Percentiles rank a stretch among this genome's conserved stretches.
Evolutionary conservation across 352 stramenopile species (phyloP).

Genomic region (Phytophthora sansomeana): DNA sequence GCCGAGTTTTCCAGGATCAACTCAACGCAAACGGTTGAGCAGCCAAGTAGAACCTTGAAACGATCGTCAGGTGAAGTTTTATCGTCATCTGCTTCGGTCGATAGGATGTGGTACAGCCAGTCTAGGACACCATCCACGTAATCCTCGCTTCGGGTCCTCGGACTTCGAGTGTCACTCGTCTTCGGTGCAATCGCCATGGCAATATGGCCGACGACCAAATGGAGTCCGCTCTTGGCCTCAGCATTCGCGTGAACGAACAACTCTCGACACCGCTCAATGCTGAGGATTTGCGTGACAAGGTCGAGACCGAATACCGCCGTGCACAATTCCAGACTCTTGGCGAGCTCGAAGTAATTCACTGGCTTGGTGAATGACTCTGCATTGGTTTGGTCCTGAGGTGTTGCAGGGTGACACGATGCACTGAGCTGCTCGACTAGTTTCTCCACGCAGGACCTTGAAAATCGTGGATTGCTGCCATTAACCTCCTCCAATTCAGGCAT

Average conservation of each 20-base stretch:
- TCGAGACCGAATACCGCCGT: conserved; percentile 23
- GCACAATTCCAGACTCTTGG: conserved; percentile 41
- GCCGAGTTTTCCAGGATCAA: conserved; percentile 28
- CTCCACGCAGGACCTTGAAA: conserved; percentile 15
- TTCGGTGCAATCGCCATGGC: conserved; percentile 13
- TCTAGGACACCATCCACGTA: conserved; percentile 27
- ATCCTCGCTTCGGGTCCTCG: conserved; percentile 2
- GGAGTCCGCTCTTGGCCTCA: conserved; percentile 15
- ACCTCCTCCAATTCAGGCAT: conserved; percentile 41
- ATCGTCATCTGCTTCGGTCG: conserved; percentile 2
- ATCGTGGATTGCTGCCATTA: conserved; percentile 4
- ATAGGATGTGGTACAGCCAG: conserved; percentile 39
- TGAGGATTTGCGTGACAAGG: conserved; percentile 26
- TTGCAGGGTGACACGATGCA: background rate
- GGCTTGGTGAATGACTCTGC: background rate
- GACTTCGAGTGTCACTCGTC: conserved; percentile 1
- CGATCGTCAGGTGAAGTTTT: conserved; percentile 16
- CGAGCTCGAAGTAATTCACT: conserved; percentile 25
- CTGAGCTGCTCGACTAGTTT: conserved; percentile 13
- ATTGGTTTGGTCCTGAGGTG: background rate
- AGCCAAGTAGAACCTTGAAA: conserved; percentile 21
- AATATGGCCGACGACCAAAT: conserved; percentile 26
- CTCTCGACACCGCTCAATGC: conserved; percentile 29
- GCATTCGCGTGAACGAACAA: conserved; percentile 14
- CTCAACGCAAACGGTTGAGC: conserved; percentile 24